These are phyloP conservation scores for Fusarium keratoplasticum DNA, from an alignment of 2,329 filamentous ascomycete species.

Conservation along the genomic window DNA sequence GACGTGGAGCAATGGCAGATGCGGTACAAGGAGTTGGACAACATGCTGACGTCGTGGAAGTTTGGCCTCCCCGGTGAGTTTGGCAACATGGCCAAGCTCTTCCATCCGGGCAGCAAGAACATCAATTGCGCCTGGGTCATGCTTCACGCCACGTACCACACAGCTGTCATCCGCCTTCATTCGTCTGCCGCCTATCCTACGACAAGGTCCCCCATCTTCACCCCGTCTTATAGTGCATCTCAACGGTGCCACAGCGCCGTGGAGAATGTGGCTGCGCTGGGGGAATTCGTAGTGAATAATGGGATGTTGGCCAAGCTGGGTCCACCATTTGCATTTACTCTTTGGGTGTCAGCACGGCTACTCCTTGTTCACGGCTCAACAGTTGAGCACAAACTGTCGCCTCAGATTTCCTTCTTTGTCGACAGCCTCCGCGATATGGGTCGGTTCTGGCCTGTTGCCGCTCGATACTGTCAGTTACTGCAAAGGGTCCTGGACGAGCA, in stretches of 20 bases:
- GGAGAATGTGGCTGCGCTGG: conserved; percentile 82
- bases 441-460: conserved; percentile 85
- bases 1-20: conserved; percentile 93
- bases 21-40: conserved; percentile 87
- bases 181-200: conserved; percentile 94
- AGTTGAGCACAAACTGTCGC: conserved; percentile 84
- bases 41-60: conserved; percentile 83
- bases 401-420: conserved; percentile 84
- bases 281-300: conserved; percentile 81
- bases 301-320: conserved; percentile 83
- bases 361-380: conserved; percentile 91
- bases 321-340: conserved; percentile 89
- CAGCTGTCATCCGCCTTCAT: conserved; percentile 88
- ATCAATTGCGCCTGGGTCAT: conserved; percentile 89
- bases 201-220: conserved; percentile 88
- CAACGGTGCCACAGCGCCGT: conserved; percentile 87
- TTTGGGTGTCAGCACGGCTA: conserved; percentile 91
- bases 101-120: conserved; percentile 75
- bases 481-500: conserved; percentile 89
- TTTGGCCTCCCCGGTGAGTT: conserved; percentile 85
- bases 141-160: conserved; percentile 91
- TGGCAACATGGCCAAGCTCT: conserved; percentile 83
- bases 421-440: conserved; percentile 85
- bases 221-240: conserved; percentile 85
- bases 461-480: conserved; percentile 82